phyloP scores from a whole-genome alignment of 441 rosid genomes.

The Populus trichocarpa region DNA sequence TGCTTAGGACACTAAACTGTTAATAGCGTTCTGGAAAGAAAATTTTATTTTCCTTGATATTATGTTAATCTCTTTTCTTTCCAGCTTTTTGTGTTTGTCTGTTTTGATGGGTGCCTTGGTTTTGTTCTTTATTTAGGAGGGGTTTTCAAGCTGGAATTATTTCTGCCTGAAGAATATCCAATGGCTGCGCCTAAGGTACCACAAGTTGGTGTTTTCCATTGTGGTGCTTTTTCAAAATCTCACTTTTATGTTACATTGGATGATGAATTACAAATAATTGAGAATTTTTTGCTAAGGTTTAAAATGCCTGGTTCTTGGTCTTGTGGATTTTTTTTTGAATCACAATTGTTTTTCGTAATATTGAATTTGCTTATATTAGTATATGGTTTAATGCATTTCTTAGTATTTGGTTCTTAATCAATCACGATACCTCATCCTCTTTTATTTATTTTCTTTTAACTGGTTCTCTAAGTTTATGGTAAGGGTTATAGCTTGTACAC shows the following conservation, averaged over 20 bases:
- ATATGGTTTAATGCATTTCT: neutral
- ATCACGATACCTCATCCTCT: neutral
- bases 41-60: neutral
- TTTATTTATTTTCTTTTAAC: neutral
- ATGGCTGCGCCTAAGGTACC: conserved; percentile 99
- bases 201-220: neutral
- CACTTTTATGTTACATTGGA: neutral
- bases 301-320: neutral
- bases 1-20: neutral
- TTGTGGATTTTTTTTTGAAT: neutral
- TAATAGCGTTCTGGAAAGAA: neutral
- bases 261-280: neutral
- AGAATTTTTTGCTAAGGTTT: neutral
- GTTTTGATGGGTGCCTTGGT: conserved; percentile 10
- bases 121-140: conserved; percentile 59
- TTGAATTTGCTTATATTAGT: neutral
- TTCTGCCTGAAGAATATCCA: conserved; percentile 99
- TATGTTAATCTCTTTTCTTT: neutral
- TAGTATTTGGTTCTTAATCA: neutral
- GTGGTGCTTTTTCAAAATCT: neutral
- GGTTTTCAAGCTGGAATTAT: conserved; percentile 95
- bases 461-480: neutral
- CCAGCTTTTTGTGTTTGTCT: conserved; percentile 1
- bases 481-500: neutral
- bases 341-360: neutral